phyloP scores from a whole-genome alignment of 2,329 filamentous ascomycete genomes.

The Fusarium sp. region DNA sequence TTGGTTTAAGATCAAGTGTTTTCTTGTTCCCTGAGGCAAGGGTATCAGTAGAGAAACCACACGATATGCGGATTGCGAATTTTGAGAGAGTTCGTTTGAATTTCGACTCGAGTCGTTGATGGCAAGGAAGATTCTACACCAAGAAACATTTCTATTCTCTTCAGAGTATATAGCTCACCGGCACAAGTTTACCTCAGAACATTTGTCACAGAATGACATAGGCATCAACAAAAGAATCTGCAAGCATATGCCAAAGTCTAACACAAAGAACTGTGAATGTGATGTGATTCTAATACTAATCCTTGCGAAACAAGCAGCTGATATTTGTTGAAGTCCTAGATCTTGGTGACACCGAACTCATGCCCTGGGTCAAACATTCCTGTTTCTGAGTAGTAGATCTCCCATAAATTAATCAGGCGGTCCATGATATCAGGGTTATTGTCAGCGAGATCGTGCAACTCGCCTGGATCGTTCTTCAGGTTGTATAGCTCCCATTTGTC shows the following conservation, averaged over 20 bases:
- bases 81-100: not conserved
- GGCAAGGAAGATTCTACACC: not conserved
- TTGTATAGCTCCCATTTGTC: slow-evolving; percentile 28
- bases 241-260: not conserved
- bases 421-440: slow-evolving; percentile 7
- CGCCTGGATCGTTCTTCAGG: slow-evolving; percentile 11
- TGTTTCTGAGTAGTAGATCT: slow-evolving; percentile 22
- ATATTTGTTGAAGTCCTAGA: not conserved
- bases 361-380: slow-evolving; percentile 22
- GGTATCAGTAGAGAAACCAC: not conserved
- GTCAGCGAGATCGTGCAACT: slow-evolving; percentile 15
- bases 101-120: not conserved
- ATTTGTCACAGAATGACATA: not conserved
- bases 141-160: not conserved
- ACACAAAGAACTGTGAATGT: not conserved
- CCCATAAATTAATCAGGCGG: slow-evolving; percentile 16
- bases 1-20: not conserved
- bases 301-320: not conserved
- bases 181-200: not conserved
- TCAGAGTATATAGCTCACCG: not conserved
- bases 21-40: not conserved
- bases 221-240: not conserved
- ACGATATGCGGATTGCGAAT: not conserved
- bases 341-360: slow-evolving; percentile 10
- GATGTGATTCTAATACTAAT: not conserved